phyloP scores from a whole-genome alignment of 2,329 filamentous ascomycete genomes.

The Pseudopithomyces maydicus region DNA sequence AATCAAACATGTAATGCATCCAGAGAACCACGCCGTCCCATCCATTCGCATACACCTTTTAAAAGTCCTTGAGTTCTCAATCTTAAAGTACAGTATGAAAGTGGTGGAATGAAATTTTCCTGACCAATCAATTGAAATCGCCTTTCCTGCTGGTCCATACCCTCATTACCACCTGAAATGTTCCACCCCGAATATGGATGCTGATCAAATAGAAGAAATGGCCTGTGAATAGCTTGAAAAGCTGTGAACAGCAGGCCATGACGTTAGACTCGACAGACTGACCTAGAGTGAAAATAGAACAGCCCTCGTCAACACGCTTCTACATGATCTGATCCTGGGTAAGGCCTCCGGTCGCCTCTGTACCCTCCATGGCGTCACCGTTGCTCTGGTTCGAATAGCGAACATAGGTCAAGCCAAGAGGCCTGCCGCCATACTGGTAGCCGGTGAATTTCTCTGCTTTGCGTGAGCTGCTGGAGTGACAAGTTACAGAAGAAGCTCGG shows the following conservation, averaged over 20 bases:
- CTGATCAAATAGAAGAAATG: conserved; percentile 20
- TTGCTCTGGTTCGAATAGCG: conserved; percentile 78
- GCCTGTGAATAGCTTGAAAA: conserved; percentile 17
- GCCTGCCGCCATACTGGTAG: conserved; percentile 95
- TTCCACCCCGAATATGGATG: conserved; percentile 24
- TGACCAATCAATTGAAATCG: conserved; percentile 17
- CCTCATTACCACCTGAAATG: conserved; percentile 17
- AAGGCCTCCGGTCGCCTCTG: conserved; percentile 69
- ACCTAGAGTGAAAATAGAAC: conserved; percentile 5
- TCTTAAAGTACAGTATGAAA: conserved; percentile 44
- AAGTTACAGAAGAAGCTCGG: not conserved
- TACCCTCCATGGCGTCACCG: conserved; percentile 78
- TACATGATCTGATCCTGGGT: conserved; percentile 99
- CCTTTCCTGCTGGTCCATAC: conserved; percentile 14
- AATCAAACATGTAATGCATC: not conserved
- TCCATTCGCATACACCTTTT: conserved; percentile 2
- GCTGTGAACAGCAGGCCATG: conserved; percentile 10
- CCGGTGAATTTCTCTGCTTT: conserved; percentile 85
- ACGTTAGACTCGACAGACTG: conserved; percentile 1
- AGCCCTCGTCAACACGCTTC: conserved; percentile 18
- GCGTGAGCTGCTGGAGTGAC: conserved; percentile 27
- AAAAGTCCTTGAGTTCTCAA: conserved; percentile 21
- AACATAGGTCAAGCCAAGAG: conserved; percentile 90
- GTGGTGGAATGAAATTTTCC: conserved; percentile 27
- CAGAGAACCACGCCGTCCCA: not conserved